phyloP scores from a whole-genome alignment of 441 rosid species.

The Capsella rubella region DNA sequence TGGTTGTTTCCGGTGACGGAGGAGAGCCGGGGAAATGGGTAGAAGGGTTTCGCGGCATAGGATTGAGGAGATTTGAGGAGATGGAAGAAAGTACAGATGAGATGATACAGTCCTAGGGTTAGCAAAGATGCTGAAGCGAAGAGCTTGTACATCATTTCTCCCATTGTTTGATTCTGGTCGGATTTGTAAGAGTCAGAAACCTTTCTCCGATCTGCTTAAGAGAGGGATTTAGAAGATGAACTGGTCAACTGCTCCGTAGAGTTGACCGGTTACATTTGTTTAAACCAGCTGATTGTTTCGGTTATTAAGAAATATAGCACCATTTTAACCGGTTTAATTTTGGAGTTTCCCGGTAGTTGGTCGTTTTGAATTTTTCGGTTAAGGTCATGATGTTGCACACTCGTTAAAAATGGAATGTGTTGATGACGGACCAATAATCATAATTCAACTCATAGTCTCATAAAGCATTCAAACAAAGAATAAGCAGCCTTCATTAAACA shows the following conservation, averaged over 20 bases:
- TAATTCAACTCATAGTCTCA: neutral
- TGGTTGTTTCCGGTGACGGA: slow-evolving; percentile 40
- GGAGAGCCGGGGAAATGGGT: slow-evolving; percentile 69
- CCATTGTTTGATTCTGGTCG: slow-evolving; percentile 50
- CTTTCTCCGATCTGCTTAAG: slow-evolving; percentile 9
- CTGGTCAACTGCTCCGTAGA: slow-evolving; percentile 30
- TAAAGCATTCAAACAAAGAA: neutral
- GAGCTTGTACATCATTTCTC: slow-evolving; percentile 63
- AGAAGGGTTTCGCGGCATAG: slow-evolving; percentile 83
- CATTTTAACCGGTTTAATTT: slow-evolving; percentile 20
- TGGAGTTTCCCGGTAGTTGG: neutral
- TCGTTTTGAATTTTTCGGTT: neutral
- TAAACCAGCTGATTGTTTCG: slow-evolving; percentile 12
- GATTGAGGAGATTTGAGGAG: slow-evolving; percentile 75
- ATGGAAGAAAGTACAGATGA: slow-evolving; percentile 65
- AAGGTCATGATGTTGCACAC: neutral
- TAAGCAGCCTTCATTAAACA: neutral
- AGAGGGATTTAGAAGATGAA: slow-evolving; percentile 21
- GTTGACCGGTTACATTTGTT: neutral
- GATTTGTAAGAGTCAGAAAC: slow-evolving; percentile 11
- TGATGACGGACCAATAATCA: neutral
- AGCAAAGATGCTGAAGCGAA: slow-evolving; percentile 74
- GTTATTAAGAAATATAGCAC: neutral
- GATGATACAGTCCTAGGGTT: slow-evolving; percentile 78
- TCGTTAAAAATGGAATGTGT: slow-evolving; percentile 1